Base-by-base conservation (phyloP, 208 protist genomes). In the Leptomonas seymouri region DNA sequence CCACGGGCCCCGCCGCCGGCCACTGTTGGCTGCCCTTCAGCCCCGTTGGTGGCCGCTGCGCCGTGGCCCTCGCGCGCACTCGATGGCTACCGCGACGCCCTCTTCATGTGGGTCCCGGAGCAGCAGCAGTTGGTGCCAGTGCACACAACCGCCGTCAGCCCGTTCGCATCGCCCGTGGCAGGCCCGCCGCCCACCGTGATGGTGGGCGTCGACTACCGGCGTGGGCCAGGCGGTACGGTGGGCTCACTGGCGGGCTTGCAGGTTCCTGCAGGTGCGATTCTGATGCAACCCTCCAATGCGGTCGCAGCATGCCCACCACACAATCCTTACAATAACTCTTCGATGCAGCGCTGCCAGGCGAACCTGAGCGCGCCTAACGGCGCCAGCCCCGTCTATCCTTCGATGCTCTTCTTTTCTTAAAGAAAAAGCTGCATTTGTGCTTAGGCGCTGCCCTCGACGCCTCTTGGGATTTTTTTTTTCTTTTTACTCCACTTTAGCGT, bases 101-200 rank as follows among this genome's bases (percentile, higher is more conserved):
- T 74, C 23, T 74, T 60, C 49, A 44, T 66, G 49, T 74, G 67
- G 67, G 6, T 49, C 3, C 58, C 56, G 12, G 67, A 74, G 39
- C 45, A 23, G n/a, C 28, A 74, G 51, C 58, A 55, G 48, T 49
- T 74, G 21, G 42, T 74, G 18, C 67, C 67, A 11, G 46, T 74
- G 21, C 57, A 59, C 34, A 34, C 67, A 16, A 74, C 58, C 12
- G 15, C 39, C 2, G 23, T 23, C 5, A 57, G 27, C 23, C 20
- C 58, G 16, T 6, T 41, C 1, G 27, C 34, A 16, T 20, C 16
- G 31, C 36, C 57, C 21, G 21, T 11, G 27, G 1, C 57, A 1
- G 57, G 46, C 14, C 67, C 46, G 41, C 21, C 42, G 20, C 54
- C 31, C 5, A 20, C 49, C 8, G 25, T 59, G 48, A 53, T 41